phyloP scores from a whole-genome alignment of 2,329 filamentous ascomycete genomes.

The Dactylonectria estremocensis region DNA sequence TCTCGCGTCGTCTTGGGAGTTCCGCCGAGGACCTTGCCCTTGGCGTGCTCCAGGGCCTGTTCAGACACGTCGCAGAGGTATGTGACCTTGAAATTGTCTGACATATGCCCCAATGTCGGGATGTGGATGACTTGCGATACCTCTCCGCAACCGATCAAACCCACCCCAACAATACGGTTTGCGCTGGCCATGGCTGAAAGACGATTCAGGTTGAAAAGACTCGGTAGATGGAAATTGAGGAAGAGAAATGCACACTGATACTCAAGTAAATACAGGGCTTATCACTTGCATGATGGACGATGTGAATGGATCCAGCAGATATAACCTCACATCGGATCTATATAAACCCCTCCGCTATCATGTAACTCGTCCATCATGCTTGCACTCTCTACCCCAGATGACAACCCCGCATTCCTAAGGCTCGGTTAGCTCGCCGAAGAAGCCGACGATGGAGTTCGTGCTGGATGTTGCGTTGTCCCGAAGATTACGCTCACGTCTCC shows the following conservation, averaged over 20 bases:
- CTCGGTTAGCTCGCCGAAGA: neutral
- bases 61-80: constrained; percentile 67
- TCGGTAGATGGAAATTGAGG: neutral
- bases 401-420: neutral
- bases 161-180: constrained; percentile 47
- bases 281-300: neutral
- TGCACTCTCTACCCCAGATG: neutral
- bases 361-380: neutral
- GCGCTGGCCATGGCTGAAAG: neutral
- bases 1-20: constrained; percentile 52
- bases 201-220: neutral
- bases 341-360: neutral
- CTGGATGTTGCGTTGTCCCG: too few species aligned
- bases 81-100: constrained; percentile 61
- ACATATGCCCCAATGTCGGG: constrained; percentile 62
- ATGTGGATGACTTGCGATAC: constrained; percentile 69
- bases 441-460: neutral
- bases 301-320: neutral
- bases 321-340: neutral
- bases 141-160: constrained; percentile 64
- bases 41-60: constrained; percentile 46
- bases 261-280: neutral
- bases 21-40: constrained; percentile 37
- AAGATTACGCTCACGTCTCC: neutral
- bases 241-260: neutral